Percentiles rank a stretch among this genome's conserved stretches.
Conservation (phyloP, 2,329 filamentous ascomycete genomes). For the Penicillium sp. region DNA sequence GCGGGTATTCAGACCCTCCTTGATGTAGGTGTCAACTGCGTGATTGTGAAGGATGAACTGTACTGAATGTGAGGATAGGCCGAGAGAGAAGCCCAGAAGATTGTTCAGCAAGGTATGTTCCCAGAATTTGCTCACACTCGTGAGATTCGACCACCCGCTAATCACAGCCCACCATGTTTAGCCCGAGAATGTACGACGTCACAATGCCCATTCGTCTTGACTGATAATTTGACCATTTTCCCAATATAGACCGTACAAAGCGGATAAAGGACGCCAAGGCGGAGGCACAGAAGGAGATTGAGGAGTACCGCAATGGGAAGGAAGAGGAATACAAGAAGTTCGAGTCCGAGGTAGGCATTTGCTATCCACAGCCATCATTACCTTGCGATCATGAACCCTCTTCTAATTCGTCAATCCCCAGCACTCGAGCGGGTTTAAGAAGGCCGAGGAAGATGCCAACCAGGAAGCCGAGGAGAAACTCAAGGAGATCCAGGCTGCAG, state of each 20-base stretch:
- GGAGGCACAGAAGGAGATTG: slow-evolving; percentile 97
- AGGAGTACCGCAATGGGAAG: slow-evolving; percentile 82
- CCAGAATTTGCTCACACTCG: neutral
- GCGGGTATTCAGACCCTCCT: slow-evolving; percentile 97
- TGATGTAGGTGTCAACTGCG: slow-evolving; percentile 61
- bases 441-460: slow-evolving; percentile 70
- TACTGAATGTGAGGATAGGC: slow-evolving; percentile 52
- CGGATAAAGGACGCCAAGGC: slow-evolving; percentile 92
- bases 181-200: slow-evolving; percentile 75
- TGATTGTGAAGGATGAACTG: slow-evolving; percentile 7
- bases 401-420: no score
- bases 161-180: slow-evolving; percentile 39
- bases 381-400: no score
- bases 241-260: slow-evolving; percentile 73
- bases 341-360: slow-evolving; percentile 62
- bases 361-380: neutral
- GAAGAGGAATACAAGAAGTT: slow-evolving; percentile 94
- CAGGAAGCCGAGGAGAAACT: slow-evolving; percentile 77
- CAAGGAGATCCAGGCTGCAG: slow-evolving; percentile 71
- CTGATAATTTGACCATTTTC: slow-evolving; percentile 11
- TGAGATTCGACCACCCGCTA: slow-evolving; percentile 12
- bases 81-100: slow-evolving; percentile 97
- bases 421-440: slow-evolving; percentile 88
- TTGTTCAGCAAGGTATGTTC: slow-evolving; percentile 82
- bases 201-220: slow-evolving; percentile 7